Evolutionary conservation across 2,329 filamentous ascomycete genomes (phyloP), one percentile per base, ranked within the genome.

Genomic region (Didymella lethalis): DNA sequence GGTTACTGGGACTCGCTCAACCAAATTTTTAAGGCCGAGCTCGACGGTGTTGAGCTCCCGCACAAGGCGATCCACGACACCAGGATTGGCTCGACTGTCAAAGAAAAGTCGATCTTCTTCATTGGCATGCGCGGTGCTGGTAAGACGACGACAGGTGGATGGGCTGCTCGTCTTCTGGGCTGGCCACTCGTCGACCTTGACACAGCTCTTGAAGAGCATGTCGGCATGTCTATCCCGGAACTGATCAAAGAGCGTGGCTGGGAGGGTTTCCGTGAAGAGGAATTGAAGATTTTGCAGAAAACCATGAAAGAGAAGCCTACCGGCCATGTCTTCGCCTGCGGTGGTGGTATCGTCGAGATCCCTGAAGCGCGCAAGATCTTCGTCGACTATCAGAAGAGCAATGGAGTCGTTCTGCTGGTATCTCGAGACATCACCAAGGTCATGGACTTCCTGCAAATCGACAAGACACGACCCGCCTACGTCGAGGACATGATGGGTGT

Each of bases 101-200:
- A 76, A 29, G 65, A 86, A 67, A 85, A 86, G 47, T 97, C 93
- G 0, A 89, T 98, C 50, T 93, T 97, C 79, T 89, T 99, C 61
- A 94, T 99, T 66, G 95, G 95, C 10, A 99, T 99, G 95, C 88
- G 95, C 65, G 95, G 95, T 56, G 95, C 93, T 40, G 95, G 95
- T 26, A 99, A 99, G 81, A 97, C 95, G 0, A 99, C 95, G 0
- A 90, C 91, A 34, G 95, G 95, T 52, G 85, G 86, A 14, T 97
- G 93, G 92, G 89, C 95, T 71, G 88, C 90, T 0, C 86, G 86
- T 61, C 85, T 90, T 28, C 82, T 98, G 1, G 86, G 88, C 48
- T 88, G 92, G 73, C 88, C 90, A 7, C 89, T 97, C 61, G 80
- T 96, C 53, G 95, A 99, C 73, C 84, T 99, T 28, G 95, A 99